phyloP scores from a whole-genome alignment of 2,329 filamentous ascomycete genomes.

The Plectosphaerella plurivora region DNA sequence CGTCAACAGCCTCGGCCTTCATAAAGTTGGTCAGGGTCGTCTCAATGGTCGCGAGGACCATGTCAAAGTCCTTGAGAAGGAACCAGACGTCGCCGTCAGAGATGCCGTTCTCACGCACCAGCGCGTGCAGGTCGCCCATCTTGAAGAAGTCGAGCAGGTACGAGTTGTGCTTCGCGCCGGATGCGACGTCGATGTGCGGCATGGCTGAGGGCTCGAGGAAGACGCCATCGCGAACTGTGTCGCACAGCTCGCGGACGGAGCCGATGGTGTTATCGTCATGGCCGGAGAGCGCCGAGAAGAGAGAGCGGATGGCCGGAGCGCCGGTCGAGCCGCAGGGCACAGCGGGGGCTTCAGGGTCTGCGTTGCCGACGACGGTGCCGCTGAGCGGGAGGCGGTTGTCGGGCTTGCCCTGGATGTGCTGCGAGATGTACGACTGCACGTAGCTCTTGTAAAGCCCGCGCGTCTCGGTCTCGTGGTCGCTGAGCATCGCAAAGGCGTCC shows the following conservation, averaged over 20 bases:
- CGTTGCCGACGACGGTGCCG: slow-evolving; percentile 35
- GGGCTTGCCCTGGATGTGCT: slow-evolving; percentile 47
- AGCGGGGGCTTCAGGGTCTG: slow-evolving; percentile 14
- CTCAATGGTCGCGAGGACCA: slow-evolving; percentile 66
- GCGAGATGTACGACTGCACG: slow-evolving; percentile 62
- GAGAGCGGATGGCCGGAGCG: slow-evolving; percentile 51
- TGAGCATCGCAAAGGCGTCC: slow-evolving; percentile 50
- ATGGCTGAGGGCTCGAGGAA: slow-evolving; percentile 73
- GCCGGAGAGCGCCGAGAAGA: slow-evolving; percentile 69
- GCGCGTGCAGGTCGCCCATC: slow-evolving; percentile 58
- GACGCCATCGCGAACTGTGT: slow-evolving; percentile 59
- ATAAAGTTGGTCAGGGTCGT: slow-evolving; percentile 56
- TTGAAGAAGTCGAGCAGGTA: slow-evolving; percentile 75
- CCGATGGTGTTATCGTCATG: slow-evolving; percentile 51
- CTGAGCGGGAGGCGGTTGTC: slow-evolving; percentile 59
- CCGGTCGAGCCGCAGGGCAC: slow-evolving; percentile 24
- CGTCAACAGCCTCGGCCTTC: slow-evolving; percentile 22
- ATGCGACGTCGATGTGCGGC: slow-evolving; percentile 57
- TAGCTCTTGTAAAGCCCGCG: slow-evolving; percentile 64
- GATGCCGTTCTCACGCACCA: slow-evolving; percentile 63
- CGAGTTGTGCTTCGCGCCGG: slow-evolving; percentile 51
- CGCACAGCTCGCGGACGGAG: slow-evolving; percentile 63
- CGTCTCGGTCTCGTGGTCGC: slow-evolving; percentile 60
- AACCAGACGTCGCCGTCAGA: slow-evolving; percentile 68
- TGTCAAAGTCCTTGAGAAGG: slow-evolving; percentile 54